Conservation (phyloP, 306 rosid genomes). For the Potentilla sterilis region DNA sequence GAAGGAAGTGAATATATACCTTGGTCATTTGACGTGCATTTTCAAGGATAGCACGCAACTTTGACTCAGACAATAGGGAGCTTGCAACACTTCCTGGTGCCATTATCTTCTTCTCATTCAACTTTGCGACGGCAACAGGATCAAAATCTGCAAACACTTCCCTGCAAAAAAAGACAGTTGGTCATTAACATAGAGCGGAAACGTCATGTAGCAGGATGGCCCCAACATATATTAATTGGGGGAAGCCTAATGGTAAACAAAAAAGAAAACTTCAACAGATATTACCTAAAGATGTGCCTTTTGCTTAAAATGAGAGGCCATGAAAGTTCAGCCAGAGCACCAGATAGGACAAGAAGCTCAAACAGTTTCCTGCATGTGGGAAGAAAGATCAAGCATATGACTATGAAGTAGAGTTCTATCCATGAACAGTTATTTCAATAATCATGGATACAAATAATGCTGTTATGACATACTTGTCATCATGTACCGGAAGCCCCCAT, state of each 20-base stretch:
- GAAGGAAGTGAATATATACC: conserved; percentile 48
- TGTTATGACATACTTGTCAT: conserved; percentile 61
- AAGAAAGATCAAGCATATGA: conserved; percentile 31
- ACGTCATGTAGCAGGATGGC: background rate
- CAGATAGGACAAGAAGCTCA: conserved; percentile 78
- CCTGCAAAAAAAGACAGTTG: conserved; percentile 52
- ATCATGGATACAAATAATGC: conserved; percentile 22
- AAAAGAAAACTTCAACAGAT: conserved; percentile 13
- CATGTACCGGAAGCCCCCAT: conserved; percentile 85
- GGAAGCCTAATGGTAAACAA: conserved; percentile 6
- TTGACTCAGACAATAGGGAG: conserved; percentile 65
- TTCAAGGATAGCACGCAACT: conserved; percentile 64
- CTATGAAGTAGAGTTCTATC: conserved; percentile 1
- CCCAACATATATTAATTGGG: conserved; percentile 11
- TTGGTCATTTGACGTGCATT: conserved; percentile 62
- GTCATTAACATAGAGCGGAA: conserved; percentile 18
- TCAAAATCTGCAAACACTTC: conserved; percentile 73
- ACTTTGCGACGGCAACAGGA: conserved; percentile 55
- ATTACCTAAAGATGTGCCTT: conserved; percentile 73
- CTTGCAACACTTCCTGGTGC: conserved; percentile 57
- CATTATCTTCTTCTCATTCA: conserved; percentile 63
- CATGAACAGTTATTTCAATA: conserved; percentile 4
- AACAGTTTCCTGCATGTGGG: conserved; percentile 61
- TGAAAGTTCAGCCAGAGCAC: conserved; percentile 71
- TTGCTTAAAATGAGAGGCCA: conserved; percentile 84